Evolutionary conservation across 2,329 filamentous ascomycete species (phyloP).

Genomic region (Trichophyton schoenleinii): DNA sequence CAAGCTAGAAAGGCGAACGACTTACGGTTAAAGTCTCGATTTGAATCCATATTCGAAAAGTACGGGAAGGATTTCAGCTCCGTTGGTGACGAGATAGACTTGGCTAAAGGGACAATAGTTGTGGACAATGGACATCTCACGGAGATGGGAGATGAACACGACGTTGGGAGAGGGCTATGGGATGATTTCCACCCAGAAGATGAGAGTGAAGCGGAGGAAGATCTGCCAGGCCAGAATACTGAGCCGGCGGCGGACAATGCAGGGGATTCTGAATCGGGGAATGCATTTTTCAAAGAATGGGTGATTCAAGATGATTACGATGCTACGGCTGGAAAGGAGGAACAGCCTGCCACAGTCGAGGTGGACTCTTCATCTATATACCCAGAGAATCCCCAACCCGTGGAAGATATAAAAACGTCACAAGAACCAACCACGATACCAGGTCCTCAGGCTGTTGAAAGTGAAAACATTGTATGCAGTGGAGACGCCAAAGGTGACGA

Average conservation of each 20-base stretch:
- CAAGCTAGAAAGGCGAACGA: slow-evolving; percentile 55
- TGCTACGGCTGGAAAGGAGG: not conserved
- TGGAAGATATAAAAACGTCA: not conserved
- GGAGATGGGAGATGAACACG: slow-evolving; percentile 47
- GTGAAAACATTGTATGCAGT: no score
- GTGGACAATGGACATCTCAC: slow-evolving; percentile 80
- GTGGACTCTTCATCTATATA: not conserved
- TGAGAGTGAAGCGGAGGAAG: not conserved
- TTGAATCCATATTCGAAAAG: slow-evolving; percentile 81
- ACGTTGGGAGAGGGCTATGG: slow-evolving; percentile 29
- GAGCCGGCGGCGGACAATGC: not conserved
- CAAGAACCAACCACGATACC: not conserved
- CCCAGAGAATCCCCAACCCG: not conserved
- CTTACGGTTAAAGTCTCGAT: slow-evolving; percentile 62
- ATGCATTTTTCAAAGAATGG: not conserved
- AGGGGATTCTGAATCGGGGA: not conserved
- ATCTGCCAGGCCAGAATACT: not conserved
- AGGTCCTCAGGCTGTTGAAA: not conserved
- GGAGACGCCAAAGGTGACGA: not conserved
- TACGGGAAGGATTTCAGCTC: slow-evolving; percentile 73
- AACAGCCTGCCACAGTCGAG: not conserved
- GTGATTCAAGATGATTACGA: not conserved
- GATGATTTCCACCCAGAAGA: slow-evolving; percentile 17
- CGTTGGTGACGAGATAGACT: slow-evolving; percentile 79
- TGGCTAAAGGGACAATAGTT: slow-evolving; percentile 67